Conservation (phyloP, 495 filamentous ascomycete species). For the Paragyromitra xinjiangensis region DNA sequence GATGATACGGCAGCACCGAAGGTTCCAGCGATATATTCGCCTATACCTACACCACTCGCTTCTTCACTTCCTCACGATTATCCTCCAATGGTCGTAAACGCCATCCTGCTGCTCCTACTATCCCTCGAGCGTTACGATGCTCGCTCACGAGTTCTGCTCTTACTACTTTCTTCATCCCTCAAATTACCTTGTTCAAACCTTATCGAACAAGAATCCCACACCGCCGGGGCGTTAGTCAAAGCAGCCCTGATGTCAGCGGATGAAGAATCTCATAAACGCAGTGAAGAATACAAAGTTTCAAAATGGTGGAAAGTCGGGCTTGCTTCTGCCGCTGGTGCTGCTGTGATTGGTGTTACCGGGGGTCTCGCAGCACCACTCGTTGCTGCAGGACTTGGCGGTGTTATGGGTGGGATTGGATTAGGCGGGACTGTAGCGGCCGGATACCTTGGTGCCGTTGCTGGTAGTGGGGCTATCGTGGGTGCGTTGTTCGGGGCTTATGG, state of each 20-base stretch:
- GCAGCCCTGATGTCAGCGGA: slow-evolving; percentile 75
- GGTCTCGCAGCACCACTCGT: slow-evolving; percentile 83
- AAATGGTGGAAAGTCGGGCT: slow-evolving; percentile 84
- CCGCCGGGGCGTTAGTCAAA: slow-evolving; percentile 77
- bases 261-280: slow-evolving; percentile 72
- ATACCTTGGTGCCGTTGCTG: slow-evolving; percentile 79
- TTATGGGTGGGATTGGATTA: slow-evolving; percentile 82
- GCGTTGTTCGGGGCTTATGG: slow-evolving; percentile 90
- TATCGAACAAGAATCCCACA: slow-evolving; percentile 74
- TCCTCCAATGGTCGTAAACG: slow-evolving; percentile 29
- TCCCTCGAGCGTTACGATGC: slow-evolving; percentile 83
- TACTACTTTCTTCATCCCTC: slow-evolving; percentile 74
- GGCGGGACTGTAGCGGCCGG: slow-evolving; percentile 80
- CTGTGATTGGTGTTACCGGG: slow-evolving; percentile 81
- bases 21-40: slow-evolving; percentile 32
- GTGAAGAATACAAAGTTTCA: slow-evolving; percentile 70
- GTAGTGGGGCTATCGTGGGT: slow-evolving; percentile 79
- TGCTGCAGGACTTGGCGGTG: slow-evolving; percentile 80
- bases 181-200: slow-evolving; percentile 71
- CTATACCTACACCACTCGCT: slow-evolving; percentile 32
- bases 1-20: not conserved
- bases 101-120: slow-evolving; percentile 76
- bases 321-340: slow-evolving; percentile 80
- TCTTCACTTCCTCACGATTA: slow-evolving; percentile 22
- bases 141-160: slow-evolving; percentile 76